A percentile compares a stretch with the other conserved stretches of the same genome.
phyloP scores from a whole-genome alignment of 2,329 filamentous ascomycete species.

The Leptodontidium sp. region DNA sequence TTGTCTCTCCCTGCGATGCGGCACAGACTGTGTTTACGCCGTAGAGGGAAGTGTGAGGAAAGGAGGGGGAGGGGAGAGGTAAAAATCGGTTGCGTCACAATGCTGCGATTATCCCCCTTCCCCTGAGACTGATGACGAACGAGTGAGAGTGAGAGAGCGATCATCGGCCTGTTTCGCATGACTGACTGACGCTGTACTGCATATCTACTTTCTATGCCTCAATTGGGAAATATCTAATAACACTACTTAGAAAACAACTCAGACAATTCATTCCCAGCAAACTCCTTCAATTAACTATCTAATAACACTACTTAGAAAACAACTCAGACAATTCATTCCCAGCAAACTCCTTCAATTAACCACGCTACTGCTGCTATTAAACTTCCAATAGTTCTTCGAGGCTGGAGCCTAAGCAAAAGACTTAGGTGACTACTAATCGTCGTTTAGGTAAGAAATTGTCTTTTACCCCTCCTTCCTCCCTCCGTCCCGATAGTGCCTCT shows the following conservation, averaged over 20 bases:
- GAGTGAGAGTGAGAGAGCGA: not conserved
- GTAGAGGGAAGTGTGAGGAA: not conserved
- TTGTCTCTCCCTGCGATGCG: not conserved
- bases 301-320: too few relatives aligned
- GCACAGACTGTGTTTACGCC: not conserved
- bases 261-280: too few relatives aligned
- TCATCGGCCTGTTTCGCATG: not conserved
- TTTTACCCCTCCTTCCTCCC: not conserved
- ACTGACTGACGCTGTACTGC: slow-evolving; percentile 3
- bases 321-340: too few relatives aligned
- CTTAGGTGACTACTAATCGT: slow-evolving; percentile 2
- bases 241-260: too few relatives aligned
- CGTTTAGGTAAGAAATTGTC: slow-evolving; percentile 3
- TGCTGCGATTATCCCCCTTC: slow-evolving; percentile 12
- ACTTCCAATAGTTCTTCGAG: too few relatives aligned
- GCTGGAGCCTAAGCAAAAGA: not conserved
- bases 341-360: too few relatives aligned
- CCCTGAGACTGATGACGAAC: slow-evolving; percentile 9
- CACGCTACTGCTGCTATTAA: too few relatives aligned
- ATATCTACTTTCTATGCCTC: not conserved
- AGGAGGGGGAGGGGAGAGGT: not conserved
- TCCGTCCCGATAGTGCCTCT: too few relatives aligned
- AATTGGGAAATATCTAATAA: not conserved
- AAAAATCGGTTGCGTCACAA: slow-evolving; percentile 8
- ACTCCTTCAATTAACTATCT: not conserved